These are phyloP conservation scores for Pyrenochaeta sp. DNA, from an alignment of 2,329 filamentous ascomycete species.

Conservation along the genomic window DNA sequence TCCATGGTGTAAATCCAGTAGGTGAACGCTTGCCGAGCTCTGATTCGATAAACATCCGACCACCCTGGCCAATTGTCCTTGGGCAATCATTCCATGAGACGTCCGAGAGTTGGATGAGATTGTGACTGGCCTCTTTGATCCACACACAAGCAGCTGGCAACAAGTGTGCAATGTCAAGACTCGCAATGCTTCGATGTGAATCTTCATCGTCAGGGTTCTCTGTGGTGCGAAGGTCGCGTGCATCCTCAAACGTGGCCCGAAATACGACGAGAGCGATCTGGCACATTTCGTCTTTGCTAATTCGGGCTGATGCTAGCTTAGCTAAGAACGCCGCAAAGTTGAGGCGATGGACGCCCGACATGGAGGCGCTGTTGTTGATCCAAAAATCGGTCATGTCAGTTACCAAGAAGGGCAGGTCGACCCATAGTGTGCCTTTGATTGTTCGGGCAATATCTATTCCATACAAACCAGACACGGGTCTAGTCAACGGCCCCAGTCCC, in stretches of 20 bases:
- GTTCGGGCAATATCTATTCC: conserved; percentile 19
- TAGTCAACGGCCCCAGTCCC: conserved; percentile 13
- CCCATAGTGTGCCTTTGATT: conserved; percentile 17
- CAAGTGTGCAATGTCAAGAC: conserved; percentile 6
- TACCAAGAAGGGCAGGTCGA: conserved; percentile 15
- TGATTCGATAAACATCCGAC: conserved; percentile 7
- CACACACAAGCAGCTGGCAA: conserved; percentile 10
- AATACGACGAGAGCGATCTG: conserved; percentile 13
- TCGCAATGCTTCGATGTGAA: background rate
- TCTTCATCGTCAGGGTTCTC: conserved; percentile 5
- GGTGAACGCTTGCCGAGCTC: conserved; percentile 13
- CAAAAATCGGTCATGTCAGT: conserved; percentile 15
- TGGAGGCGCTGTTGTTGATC: conserved; percentile 12
- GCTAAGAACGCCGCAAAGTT: conserved; percentile 16
- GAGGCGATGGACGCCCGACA: conserved; percentile 8
- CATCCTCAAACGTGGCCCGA: conserved; percentile 7
- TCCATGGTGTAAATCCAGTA: conserved; percentile 15
- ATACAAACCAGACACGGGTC: conserved; percentile 12
- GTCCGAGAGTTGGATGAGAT: conserved; percentile 7
- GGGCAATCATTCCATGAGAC: conserved; percentile 10
- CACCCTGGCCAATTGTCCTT: conserved; percentile 10
- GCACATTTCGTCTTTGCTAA: conserved; percentile 8
- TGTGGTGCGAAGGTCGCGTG: background rate
- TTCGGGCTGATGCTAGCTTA: conserved; percentile 12
- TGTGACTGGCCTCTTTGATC: conserved; percentile 11